Percentiles rank a stretch among this genome's conserved stretches.
Evolutionary conservation across 345 rosid species (phyloP).

Genomic region (Eucalyptus tenuipes): DNA sequence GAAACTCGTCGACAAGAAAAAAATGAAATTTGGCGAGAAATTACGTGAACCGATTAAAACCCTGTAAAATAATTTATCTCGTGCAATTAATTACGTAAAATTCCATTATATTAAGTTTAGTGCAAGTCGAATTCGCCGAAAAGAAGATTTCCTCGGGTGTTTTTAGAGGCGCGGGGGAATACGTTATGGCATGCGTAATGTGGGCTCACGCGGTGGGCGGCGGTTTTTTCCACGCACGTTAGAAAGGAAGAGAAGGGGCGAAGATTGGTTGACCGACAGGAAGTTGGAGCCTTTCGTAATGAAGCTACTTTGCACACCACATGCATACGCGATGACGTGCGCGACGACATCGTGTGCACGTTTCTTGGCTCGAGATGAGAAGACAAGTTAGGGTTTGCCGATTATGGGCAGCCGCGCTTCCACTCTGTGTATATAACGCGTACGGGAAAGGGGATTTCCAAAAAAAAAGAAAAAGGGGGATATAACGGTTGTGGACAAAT

Average conservation of each 20-base stretch:
- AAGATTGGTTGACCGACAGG: not conserved
- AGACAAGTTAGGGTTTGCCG: not conserved
- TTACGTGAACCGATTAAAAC: not conserved
- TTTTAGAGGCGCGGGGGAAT: not conserved
- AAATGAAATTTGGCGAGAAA: not conserved
- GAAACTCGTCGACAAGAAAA: fast-evolving
- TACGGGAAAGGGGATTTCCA: no score
- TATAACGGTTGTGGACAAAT: not conserved
- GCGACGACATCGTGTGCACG: not conserved
- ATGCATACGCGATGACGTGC: not conserved
- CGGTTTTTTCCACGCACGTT: not conserved
- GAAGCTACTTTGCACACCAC: not conserved
- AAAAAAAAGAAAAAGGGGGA: no score
- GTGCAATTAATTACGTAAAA: not conserved
- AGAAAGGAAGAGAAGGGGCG: not conserved
- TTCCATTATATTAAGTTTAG: not conserved
- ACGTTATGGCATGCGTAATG: not conserved
- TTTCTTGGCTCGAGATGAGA: not conserved
- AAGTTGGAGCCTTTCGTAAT: not conserved
- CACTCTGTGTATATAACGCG: not conserved
- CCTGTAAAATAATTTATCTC: not conserved
- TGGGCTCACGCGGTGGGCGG: not conserved
- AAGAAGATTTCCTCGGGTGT: not conserved
- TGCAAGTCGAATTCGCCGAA: not conserved
- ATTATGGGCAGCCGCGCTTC: not conserved